These are phyloP conservation scores for Phytopythium aichiense DNA, from an alignment of 352 stramenopile species.

Conservation along the genomic window DNA sequence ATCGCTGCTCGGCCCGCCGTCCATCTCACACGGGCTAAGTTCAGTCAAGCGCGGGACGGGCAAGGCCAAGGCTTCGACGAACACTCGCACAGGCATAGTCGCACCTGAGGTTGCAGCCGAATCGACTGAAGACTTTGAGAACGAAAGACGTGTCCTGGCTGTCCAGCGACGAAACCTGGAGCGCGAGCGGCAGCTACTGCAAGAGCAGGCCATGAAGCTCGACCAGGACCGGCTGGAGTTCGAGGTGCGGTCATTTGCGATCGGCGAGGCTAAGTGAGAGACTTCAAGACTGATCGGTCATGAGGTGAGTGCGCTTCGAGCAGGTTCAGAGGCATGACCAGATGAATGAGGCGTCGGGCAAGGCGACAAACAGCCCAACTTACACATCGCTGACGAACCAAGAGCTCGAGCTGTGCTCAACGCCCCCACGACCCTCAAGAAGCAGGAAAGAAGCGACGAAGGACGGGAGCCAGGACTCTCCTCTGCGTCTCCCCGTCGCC, in stretches of 20 bases:
- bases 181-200: slow-evolving; percentile 37
- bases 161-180: slow-evolving; percentile 32
- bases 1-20: slow-evolving; percentile 21
- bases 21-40: background rate
- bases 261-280: background rate
- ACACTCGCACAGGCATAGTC: background rate
- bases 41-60: background rate
- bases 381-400: slow-evolving; percentile 7
- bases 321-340: slow-evolving; percentile 41
- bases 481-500: slow-evolving; percentile 37
- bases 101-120: background rate
- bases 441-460: slow-evolving; percentile 6
- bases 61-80: background rate
- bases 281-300: background rate
- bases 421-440: slow-evolving; percentile 15
- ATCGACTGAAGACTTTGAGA: slow-evolving; percentile 27
- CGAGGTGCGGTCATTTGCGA: slow-evolving; percentile 36
- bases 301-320: slow-evolving; percentile 5
- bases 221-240: slow-evolving; percentile 61
- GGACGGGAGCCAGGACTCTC: slow-evolving; percentile 15
- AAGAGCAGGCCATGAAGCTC: slow-evolving; percentile 48
- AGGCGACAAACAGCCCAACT: slow-evolving; percentile 2
- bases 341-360: slow-evolving; percentile 11
- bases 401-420: slow-evolving; percentile 10
- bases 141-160: slow-evolving; percentile 29